These are phyloP conservation scores for Meredithiella fracta DNA, from an alignment of 2,329 filamentous ascomycete genomes.

Conservation along the genomic window DNA sequence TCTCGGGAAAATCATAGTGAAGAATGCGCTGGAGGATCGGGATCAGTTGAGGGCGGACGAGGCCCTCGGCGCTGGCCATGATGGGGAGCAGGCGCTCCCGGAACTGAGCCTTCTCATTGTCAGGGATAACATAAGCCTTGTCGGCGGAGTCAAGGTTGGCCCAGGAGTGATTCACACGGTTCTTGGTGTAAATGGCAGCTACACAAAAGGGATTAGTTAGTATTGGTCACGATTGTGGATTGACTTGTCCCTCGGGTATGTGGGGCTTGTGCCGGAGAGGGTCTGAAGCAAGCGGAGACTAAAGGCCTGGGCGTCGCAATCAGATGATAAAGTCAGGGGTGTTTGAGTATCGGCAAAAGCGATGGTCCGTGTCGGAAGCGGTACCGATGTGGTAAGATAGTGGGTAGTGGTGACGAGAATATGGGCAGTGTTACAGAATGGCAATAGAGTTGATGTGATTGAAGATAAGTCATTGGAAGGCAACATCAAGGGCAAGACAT, in stretches of 20 bases:
- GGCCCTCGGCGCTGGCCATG: slow-evolving; percentile 61
- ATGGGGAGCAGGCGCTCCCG: slow-evolving; percentile 78
- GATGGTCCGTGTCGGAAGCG: neutral
- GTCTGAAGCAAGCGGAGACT: neutral
- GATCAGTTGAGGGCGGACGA: slow-evolving; percentile 81
- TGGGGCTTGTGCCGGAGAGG: neutral
- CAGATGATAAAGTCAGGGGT: neutral
- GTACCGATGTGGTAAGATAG: neutral
- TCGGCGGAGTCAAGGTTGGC: slow-evolving; percentile 53
- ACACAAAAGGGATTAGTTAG: slow-evolving; percentile 16
- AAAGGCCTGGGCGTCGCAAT: neutral
- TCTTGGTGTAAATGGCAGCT: slow-evolving; percentile 97
- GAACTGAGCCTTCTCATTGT: slow-evolving; percentile 77
- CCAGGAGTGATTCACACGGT: slow-evolving; percentile 90
- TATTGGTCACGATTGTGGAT: neutral
- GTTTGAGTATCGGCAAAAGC: neutral
- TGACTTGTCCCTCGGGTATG: neutral
- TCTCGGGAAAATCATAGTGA: slow-evolving; percentile 82
- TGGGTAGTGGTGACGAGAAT: neutral
- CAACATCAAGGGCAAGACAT: slow-evolving; percentile 27
- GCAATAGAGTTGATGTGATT: slow-evolving; percentile 10
- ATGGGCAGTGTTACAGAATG: neutral
- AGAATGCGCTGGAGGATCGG: slow-evolving; percentile 92
- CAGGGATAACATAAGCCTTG: slow-evolving; percentile 59
- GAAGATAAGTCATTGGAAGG: neutral